Evolutionary conservation across 495 filamentous ascomycete species (phyloP).

Genomic region (Penicillium paxilli): DNA sequence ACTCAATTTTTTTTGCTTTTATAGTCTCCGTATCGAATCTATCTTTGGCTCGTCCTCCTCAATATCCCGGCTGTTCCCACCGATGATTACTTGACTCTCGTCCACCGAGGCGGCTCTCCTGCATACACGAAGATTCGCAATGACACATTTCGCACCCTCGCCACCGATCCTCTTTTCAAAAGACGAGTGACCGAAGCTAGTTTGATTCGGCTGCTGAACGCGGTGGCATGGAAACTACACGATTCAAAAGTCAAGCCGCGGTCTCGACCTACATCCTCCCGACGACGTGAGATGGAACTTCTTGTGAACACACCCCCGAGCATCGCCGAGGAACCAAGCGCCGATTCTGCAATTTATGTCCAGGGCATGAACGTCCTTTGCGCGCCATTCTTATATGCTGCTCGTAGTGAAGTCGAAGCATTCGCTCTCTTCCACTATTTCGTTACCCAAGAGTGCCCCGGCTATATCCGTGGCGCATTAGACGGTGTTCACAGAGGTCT

Average conservation of each 20-base stretch:
- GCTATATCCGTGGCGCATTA: conserved; percentile 94
- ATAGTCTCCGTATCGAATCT: conserved; percentile 90
- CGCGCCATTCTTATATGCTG: conserved; percentile 93
- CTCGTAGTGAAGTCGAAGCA: conserved; percentile 90
- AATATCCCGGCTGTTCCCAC: conserved; percentile 80
- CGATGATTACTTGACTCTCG: conserved; percentile 82
- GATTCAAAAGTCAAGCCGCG: conserved; percentile 63
- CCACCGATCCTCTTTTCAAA: conserved; percentile 93
- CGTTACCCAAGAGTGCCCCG: conserved; percentile 85
- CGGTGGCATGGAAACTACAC: conserved; percentile 88
- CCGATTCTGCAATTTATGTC: conserved; percentile 81
- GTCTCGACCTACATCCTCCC: conserved; percentile 37
- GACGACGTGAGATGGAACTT: conserved; percentile 40
- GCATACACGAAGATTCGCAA: conserved; percentile 97
- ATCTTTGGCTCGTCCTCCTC: conserved; percentile 92
- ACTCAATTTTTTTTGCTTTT: not conserved
- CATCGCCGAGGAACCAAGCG: conserved; percentile 44
- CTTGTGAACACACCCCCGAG: conserved; percentile 44
- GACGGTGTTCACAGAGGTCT: conserved; percentile 94
- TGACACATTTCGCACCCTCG: conserved; percentile 94
- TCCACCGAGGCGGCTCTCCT: conserved; percentile 89
- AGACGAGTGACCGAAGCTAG: conserved; percentile 93
- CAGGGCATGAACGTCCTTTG: conserved; percentile 99
- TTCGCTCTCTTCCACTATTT: conserved; percentile 89
- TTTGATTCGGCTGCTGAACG: conserved; percentile 93